Conservation (phyloP, 306 rosid genomes). For the Calophaca sinica region DNA sequence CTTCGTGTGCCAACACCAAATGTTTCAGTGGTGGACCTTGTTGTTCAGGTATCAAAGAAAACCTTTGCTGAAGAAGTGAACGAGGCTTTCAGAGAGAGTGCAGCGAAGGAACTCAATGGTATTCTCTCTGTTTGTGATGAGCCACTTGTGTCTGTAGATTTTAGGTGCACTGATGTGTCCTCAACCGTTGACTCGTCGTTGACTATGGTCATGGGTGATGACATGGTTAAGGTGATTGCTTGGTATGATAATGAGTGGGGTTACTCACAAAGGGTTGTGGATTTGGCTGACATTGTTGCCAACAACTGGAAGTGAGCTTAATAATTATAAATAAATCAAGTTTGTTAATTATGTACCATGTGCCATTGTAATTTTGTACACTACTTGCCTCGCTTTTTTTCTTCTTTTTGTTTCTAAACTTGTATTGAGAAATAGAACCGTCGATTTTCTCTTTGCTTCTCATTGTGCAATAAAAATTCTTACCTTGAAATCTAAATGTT, state of each 20-base stretch:
- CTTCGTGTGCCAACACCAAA: slow-evolving; percentile 98
- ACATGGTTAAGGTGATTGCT: slow-evolving; percentile 97
- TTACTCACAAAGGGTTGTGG: slow-evolving; percentile 97
- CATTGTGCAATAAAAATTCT: slow-evolving; percentile 53
- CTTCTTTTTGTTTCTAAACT: slow-evolving; percentile 45
- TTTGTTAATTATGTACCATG: slow-evolving; percentile 27
- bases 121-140: slow-evolving; percentile 94
- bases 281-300: slow-evolving; percentile 98
- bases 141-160: slow-evolving; percentile 93
- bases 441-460: slow-evolving; percentile 54
- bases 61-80: slow-evolving; percentile 97
- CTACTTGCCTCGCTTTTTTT: slow-evolving; percentile 39
- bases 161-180: slow-evolving; percentile 90
- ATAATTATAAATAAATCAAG: background rate
- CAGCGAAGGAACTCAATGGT: slow-evolving; percentile 75
- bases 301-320: slow-evolving; percentile 70
- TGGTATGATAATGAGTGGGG: slow-evolving; percentile 99
- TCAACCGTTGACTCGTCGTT: slow-evolving; percentile 96
- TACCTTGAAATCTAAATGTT: slow-evolving; percentile 29
- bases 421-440: slow-evolving; percentile 59
- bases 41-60: slow-evolving; percentile 90
- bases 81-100: slow-evolving; percentile 90
- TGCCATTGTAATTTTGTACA: slow-evolving; percentile 48
- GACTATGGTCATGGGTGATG: slow-evolving; percentile 99
- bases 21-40: slow-evolving; percentile 94